Conservation (phyloP, 805 yeast species). For the Cyberlindnera meyerae region DNA sequence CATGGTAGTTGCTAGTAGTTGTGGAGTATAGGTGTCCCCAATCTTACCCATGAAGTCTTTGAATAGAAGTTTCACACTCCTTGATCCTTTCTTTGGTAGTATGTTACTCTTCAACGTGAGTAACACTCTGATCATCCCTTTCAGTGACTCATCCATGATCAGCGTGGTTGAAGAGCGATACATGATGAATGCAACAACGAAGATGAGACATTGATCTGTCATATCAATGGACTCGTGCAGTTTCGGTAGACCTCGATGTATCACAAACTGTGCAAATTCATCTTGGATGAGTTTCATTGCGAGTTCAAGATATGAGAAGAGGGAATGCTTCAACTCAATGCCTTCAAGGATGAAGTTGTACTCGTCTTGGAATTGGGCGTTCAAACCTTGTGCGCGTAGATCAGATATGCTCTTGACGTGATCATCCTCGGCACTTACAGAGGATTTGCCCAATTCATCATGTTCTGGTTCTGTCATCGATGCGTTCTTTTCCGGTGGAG, state of each 20-base stretch:
- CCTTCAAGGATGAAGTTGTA: slow-evolving; percentile 30
- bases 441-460: too few relatives aligned
- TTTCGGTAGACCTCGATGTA: slow-evolving; percentile 12
- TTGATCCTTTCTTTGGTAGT: slow-evolving; percentile 9
- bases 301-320: slow-evolving; percentile 24
- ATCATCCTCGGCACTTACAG: slow-evolving; percentile 4
- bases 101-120: neutral
- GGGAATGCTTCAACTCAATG: slow-evolving; percentile 15
- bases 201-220: neutral
- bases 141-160: too few relatives aligned
- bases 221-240: slow-evolving; percentile 6
- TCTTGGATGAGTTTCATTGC: slow-evolving; percentile 21
- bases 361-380: slow-evolving; percentile 31
- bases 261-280: slow-evolving; percentile 18
- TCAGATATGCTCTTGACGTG: slow-evolving; percentile 24
- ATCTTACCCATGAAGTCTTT: slow-evolving; percentile 10
- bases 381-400: slow-evolving; percentile 32
- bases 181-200: slow-evolving; percentile 15
- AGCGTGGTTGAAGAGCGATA: too few relatives aligned
- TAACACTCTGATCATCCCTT: too few relatives aligned
- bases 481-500: too few relatives aligned
- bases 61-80: slow-evolving; percentile 4
- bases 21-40: slow-evolving; percentile 6
- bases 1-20: slow-evolving; percentile 14
- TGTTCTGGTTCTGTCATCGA: too few relatives aligned